These are phyloP conservation scores for Trypanosoma conorhini DNA, from an alignment of 208 protist species.

Conservation along the genomic window DNA sequence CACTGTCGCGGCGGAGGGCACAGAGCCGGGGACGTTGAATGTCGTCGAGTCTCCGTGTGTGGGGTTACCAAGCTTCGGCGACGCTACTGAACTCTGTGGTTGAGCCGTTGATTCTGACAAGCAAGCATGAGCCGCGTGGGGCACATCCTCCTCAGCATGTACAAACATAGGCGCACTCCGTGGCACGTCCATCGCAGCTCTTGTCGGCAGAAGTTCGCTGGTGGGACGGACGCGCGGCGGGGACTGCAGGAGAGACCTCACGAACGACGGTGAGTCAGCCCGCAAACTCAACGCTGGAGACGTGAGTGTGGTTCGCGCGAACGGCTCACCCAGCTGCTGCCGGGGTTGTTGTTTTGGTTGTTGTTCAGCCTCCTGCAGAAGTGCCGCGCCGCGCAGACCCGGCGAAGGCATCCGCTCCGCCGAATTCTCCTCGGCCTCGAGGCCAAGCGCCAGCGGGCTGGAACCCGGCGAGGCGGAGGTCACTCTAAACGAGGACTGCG, in stretches of 20 bases:
- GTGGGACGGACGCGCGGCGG: conserved; percentile 23
- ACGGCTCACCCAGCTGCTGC: background rate
- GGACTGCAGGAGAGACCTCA: background rate
- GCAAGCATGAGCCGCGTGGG: background rate
- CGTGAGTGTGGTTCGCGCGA: background rate
- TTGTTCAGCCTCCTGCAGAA: background rate
- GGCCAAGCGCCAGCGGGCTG: conserved; percentile 1
- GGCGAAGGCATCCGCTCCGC: background rate
- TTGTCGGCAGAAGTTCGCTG: conserved; percentile 25
- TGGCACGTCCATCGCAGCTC: background rate
- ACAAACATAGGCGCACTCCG: conserved; percentile 13
- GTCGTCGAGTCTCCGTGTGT: background rate
- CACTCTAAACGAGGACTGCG: background rate
- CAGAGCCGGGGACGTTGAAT: no score
- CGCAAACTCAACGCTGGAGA: conserved; percentile 7
- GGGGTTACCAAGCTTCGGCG: background rate
- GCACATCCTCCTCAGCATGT: conserved; percentile 16
- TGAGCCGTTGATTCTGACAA: background rate
- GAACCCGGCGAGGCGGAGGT: background rate
- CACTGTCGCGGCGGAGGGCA: background rate
- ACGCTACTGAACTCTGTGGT: background rate
- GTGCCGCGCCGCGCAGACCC: background rate
- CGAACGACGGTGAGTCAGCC: background rate
- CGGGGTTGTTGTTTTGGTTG: background rate
- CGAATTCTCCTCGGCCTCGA: background rate